Evolutionary conservation across 352 stramenopile genomes (phyloP), one percentile per base, ranked within the genome.

Genomic region (Pythium insidiosum): DNA sequence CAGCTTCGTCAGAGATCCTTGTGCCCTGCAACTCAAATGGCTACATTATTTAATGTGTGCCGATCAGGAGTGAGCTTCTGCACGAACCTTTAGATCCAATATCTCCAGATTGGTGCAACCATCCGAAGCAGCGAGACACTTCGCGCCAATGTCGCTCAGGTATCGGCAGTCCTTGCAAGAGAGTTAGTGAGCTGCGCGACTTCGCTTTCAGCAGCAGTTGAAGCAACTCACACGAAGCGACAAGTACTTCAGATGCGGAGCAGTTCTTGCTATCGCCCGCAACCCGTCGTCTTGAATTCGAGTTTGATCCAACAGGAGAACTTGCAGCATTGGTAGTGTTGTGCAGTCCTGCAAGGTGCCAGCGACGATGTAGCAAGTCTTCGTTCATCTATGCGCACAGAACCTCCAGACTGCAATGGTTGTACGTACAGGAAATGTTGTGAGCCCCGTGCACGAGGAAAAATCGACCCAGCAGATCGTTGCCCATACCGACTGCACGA

Each of bases 301-400:
- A 2, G 70, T 84, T 38, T 59, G 78, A 47, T 88, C 73, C 4
- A 86, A 52, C n/a, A 86, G 63, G 18, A 88, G 46, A 2, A 81
- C 73, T 53, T 86, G 44, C 4, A 88, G 54, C 21, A 38, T 53
- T 15, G 41, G 52, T 13, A 84, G 43, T n/a, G 28, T 43, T 20
- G 39, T 50, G 18, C 62, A 50, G 35, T 53, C 34, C 61, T 75
- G 6, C 20, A 30, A 10, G n/a, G 11, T 23, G 6, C 0, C 21
- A 39, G 4, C 11, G 12, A 16, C 9, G 40, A 12, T 16, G 13
- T 34, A 22, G 24, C 10, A 4, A 30, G 41, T 19, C 12, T 19
- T n/a, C 13, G 30, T 36, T 18, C 25, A 47, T 26, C 30, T 36
- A 18, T 6, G 2, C 30, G 20, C 19, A 23, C 3, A 40, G n/a